These are phyloP conservation scores for Hirsutella thompsonii DNA, from an alignment of 2,329 filamentous ascomycete genomes.

Conservation along the genomic window DNA sequence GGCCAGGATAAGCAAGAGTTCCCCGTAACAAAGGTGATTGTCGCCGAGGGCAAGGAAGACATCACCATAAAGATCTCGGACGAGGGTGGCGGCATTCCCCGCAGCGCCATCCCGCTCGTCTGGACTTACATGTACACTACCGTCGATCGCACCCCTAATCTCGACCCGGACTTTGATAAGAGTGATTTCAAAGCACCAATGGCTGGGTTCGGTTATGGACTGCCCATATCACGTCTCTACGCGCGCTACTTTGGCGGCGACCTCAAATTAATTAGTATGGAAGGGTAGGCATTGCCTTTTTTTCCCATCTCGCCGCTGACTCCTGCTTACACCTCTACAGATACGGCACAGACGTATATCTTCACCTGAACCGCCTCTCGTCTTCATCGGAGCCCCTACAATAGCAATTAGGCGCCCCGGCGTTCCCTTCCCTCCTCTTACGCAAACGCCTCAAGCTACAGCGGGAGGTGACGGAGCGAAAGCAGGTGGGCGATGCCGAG, in stretches of 20 bases:
- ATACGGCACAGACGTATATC: conserved; percentile 96
- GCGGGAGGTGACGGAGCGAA: conserved; percentile 69
- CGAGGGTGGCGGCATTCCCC: conserved; percentile 89
- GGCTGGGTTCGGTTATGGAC: conserved; percentile 96
- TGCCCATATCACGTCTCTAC: conserved; percentile 89
- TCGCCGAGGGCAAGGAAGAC: conserved; percentile 94
- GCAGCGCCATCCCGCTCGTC: conserved; percentile 88
- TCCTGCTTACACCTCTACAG: conserved; percentile 30
- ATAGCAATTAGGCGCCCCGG: conserved; percentile 59
- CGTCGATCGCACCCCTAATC: conserved; percentile 84
- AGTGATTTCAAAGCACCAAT: conserved; percentile 99
- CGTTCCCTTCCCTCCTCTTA: conserved; percentile 21
- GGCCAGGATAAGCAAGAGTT: conserved; percentile 94
- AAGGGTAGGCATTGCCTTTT: conserved; percentile 54
- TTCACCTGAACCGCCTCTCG: conserved; percentile 90
- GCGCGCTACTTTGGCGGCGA: conserved; percentile 96
- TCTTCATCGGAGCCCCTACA: conserved; percentile 93
- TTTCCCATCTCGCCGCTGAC: background rate
- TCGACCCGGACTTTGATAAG: conserved; percentile 97
- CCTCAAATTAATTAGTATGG: conserved; percentile 96
- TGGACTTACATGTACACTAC: conserved; percentile 99
- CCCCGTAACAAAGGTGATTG: conserved; percentile 92
- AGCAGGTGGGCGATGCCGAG: conserved; percentile 83
- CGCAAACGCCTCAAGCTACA: conserved; percentile 54
- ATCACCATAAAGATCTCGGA: conserved; percentile 98